Evolutionary conservation across 306 rosid genomes (phyloP).

Genomic region (Cicer yamashitae): DNA sequence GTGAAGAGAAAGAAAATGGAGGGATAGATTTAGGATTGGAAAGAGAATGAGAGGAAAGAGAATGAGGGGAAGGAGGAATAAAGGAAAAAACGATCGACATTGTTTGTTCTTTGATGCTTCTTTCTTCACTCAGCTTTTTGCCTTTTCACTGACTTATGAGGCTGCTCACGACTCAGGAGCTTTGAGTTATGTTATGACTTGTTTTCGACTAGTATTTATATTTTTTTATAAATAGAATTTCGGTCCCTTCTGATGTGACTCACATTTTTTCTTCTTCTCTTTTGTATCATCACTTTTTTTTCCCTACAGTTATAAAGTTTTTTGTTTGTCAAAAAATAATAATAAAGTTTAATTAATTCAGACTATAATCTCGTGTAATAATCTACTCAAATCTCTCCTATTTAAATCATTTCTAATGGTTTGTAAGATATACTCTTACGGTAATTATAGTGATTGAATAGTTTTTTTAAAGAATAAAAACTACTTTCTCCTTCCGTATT

Average conservation of each 20-base stretch:
- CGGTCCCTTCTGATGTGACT: neutral
- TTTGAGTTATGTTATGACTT: slow-evolving; percentile 5
- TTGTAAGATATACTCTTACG: too few relatives aligned
- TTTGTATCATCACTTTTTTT: too few relatives aligned
- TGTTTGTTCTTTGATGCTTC: slow-evolving; percentile 16
- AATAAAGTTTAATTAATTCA: neutral
- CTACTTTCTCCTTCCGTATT: too few relatives aligned
- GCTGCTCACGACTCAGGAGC: slow-evolving; percentile 7
- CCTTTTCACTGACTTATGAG: neutral
- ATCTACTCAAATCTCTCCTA: neutral
- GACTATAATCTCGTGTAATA: neutral
- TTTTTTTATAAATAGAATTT: neutral
- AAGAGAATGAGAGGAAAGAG: slow-evolving; percentile 41
- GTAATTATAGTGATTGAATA: too few relatives aligned
- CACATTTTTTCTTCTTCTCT: neutral
- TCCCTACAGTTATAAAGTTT: too few relatives aligned
- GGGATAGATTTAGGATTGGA: slow-evolving; percentile 48
- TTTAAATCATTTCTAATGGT: neutral
- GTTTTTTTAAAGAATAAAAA: too few relatives aligned
- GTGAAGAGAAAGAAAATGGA: neutral
- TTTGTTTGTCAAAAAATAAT: too few relatives aligned
- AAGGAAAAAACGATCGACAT: slow-evolving; percentile 75
- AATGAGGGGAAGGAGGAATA: slow-evolving; percentile 44
- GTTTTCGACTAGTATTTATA: slow-evolving; percentile 11
- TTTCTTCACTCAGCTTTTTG: neutral